phyloP scores from a whole-genome alignment of 1,284 basidiomycete genomes.

The Takashimella tepidaria region DNA sequence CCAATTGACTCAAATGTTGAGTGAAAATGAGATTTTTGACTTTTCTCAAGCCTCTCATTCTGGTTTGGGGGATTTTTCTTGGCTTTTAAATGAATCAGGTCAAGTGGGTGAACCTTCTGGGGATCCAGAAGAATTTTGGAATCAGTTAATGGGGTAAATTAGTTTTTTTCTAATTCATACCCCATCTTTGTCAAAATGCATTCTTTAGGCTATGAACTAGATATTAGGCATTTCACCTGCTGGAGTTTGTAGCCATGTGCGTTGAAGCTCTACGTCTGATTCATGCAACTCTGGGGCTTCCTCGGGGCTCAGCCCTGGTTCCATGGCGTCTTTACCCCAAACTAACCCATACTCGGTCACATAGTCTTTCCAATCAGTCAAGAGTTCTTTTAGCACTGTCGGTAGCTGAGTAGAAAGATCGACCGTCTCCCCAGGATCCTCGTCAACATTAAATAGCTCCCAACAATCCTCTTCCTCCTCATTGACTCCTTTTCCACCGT shows the following conservation, averaged over 20 bases:
- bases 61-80: not conserved
- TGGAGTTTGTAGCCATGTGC: not conserved
- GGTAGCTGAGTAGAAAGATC: constrained; percentile 17
- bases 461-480: constrained; percentile 15
- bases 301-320: not conserved
- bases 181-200: not conserved
- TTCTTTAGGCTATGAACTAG: not conserved
- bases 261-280: constrained; percentile 7
- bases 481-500: constrained; percentile 3
- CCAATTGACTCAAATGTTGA: not conserved
- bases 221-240: not conserved
- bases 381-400: constrained; percentile 20
- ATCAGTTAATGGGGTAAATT: not conserved
- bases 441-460: constrained; percentile 30
- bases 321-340: constrained; percentile 9
- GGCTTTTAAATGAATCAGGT: not conserved
- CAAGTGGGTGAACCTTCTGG: not conserved
- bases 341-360: constrained; percentile 9
- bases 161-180: not conserved
- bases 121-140: not conserved
- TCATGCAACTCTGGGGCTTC: constrained; percentile 3
- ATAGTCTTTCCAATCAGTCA: constrained; percentile 18
- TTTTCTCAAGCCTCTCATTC: not conserved
- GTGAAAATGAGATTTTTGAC: not conserved
- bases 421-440: constrained; percentile 30